Base-by-base conservation (phyloP, 768 basidiomycete species). In the Rhizopogon rudus region DNA sequence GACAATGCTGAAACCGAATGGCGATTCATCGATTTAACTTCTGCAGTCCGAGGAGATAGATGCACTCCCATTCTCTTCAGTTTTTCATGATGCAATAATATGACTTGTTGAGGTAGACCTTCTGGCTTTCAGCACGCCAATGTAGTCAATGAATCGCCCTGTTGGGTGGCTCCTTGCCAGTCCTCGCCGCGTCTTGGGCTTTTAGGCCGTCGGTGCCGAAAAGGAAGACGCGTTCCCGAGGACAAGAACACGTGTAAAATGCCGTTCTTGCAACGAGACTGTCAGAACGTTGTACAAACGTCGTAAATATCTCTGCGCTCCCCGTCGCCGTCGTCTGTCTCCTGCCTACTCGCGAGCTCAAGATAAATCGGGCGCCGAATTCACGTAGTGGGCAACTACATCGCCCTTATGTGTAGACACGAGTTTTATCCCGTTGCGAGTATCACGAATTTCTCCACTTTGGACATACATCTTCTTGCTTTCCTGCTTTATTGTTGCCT, bases 221-320 rank as follows among this genome's bases (percentile, higher is more conserved):
- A 43, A 55, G 57, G 37, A 46, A 54, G 48, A 50, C 22, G 35
- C 40, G 35, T 39, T 33, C 44, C 46, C 53, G 29, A 42, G 54
- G 52, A 44, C 28, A 39, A 46, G 44, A 40, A 59, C 58, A 59
- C 58, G 58, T 59, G 58, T 46, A 10, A 31, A 25, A 3, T 17
- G 44, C 3, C 29, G 44, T 53, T 53, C 52, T 53, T 44, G 20
- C n/a, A 17, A 12, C n/a, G 16, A 44, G 43, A 44, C 14, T 44
- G 28, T 44, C 44, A 29, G 28, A 31, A 31, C 29, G 13, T 17
- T 40, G 40, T 17, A 14, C 40, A 40, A 40, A 6, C 5, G 22
- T 41, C 40, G 40, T 40, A 40, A 40, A 40, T 16, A 25, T 25
- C 3, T n/a, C 6, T 40, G 6, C 17, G 35, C 16, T 40, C 39